Evolutionary conservation across 2,329 filamentous ascomycete genomes (phyloP), one percentile per base, ranked within the genome.

Genomic region (Ceratocystis papillata): DNA sequence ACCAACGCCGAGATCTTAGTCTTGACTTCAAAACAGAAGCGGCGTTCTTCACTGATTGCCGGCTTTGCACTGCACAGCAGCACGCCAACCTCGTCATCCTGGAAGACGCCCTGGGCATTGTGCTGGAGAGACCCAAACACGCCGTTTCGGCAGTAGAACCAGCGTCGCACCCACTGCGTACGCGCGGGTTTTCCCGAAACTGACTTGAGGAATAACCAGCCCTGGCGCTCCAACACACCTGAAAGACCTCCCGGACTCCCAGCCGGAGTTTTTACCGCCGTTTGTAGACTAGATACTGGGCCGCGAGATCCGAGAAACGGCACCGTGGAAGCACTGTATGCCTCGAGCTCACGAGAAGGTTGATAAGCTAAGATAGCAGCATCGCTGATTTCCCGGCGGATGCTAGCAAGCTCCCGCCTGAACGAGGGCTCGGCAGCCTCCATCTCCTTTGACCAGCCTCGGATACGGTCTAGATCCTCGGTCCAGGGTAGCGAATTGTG

Each of bases 1-100:
- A 96, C 79, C 69, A 96, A 86, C 62, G 87, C 94, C 69, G 89
- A 89, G 72, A 90, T 96, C 75, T 96, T 99, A 1, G 94, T 99
- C 79, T 97, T 99, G 72, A 99, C 88, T 76, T 99, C 94, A 72
- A 99, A 96, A 74, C 94, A 97, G 76, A 97, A 99, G 17, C 94
- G 84, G 48, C 94, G 85, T 72, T 99, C 94, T 76, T 99, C 94
- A 70, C 90, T 87, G 63, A 95, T 88, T 0, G 92, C 91, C 20
- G 92, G 91, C 71, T 93, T 90, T 62, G 94, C 88, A 72, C 90
- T 96, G 77, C 94, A 99, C 48, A 99, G 84, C 64, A 99, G 77
- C 2, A 99, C 92, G 50, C 94, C 94, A 68, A 96, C 96, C 76
- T 96, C 91, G 72, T 99, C 94, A 60, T 91, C 96, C 74, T 97